Evolutionary conservation across 441 rosid species (phyloP).

Genomic region (Aquilaria agallochum): DNA sequence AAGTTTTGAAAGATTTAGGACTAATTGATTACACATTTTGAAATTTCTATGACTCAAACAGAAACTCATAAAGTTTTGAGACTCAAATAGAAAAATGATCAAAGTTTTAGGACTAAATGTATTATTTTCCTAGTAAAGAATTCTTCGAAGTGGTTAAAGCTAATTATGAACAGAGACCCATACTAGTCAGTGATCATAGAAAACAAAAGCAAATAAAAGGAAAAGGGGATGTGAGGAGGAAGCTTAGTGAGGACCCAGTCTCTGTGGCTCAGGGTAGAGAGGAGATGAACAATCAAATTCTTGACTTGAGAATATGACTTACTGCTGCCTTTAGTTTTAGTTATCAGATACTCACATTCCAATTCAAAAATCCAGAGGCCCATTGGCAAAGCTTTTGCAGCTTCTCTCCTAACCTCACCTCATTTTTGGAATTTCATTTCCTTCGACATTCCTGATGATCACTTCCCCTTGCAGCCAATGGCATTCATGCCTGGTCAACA

Average conservation of each 20-base stretch:
- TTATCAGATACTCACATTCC: slow-evolving; percentile 58
- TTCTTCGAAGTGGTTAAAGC: too few relatives aligned
- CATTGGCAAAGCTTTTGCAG: too few relatives aligned
- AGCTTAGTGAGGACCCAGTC: slow-evolving; percentile 52
- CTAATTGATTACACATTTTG: too few relatives aligned
- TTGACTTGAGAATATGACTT: slow-evolving; percentile 76
- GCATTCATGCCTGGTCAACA: slow-evolving; percentile 28
- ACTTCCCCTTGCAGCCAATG: slow-evolving; percentile 29
- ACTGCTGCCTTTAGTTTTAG: slow-evolving; percentile 47
- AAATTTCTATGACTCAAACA: too few relatives aligned
- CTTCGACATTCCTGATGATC: slow-evolving; percentile 66
- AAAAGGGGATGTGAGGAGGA: neutral
- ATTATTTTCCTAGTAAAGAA: too few relatives aligned
- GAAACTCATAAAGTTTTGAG: too few relatives aligned
- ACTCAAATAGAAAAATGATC: too few relatives aligned
- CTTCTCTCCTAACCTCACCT: neutral
- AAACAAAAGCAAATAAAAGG: neutral
- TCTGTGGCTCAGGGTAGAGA: slow-evolving; percentile 61
- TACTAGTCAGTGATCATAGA: too few relatives aligned
- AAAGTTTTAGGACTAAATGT: too few relatives aligned
- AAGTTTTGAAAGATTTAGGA: too few relatives aligned
- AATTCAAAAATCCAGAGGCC: too few relatives aligned
- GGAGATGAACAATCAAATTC: slow-evolving; percentile 46
- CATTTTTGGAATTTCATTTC: slow-evolving; percentile 62
- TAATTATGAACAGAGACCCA: too few relatives aligned